Evolutionary conservation across 2,329 filamentous ascomycete species (phyloP).

Genomic region (Stachybotrys elegans): DNA sequence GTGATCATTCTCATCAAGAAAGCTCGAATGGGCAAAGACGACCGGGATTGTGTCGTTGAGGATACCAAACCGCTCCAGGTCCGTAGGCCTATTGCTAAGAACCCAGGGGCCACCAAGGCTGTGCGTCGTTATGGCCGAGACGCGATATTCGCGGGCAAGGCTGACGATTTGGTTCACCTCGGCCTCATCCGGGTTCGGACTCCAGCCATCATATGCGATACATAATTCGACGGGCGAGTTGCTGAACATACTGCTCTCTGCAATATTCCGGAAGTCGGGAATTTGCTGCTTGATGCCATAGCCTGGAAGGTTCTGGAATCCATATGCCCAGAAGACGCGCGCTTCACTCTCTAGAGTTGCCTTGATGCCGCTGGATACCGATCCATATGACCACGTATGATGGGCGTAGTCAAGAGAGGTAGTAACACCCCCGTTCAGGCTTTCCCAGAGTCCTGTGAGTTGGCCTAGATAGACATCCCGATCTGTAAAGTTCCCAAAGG

Average conservation of each 20-base stretch:
- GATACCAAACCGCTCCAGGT: neutral
- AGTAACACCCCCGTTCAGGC: neutral
- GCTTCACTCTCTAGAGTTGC: neutral
- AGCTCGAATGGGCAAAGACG: neutral
- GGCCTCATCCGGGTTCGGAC: neutral
- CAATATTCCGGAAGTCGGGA: neutral
- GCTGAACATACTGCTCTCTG: neutral
- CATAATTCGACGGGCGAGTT: neutral
- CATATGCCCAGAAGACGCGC: neutral
- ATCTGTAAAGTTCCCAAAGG: neutral
- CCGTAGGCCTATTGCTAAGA: neutral
- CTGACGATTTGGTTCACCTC: neutral
- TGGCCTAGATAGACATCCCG: neutral
- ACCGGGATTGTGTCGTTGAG: neutral
- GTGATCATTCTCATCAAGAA: neutral
- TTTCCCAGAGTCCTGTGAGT: neutral
- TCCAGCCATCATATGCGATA: neutral
- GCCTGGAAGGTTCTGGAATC: neutral
- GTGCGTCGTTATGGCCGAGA: neutral
- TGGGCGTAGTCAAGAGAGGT: neutral
- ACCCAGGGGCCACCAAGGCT: neutral
- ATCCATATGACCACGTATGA: neutral
- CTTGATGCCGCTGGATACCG: neutral
- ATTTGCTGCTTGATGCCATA: neutral
- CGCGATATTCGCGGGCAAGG: neutral